A percentile compares a stretch with the other conserved stretches of the same genome.
Evolutionary conservation across 306 rosid species (phyloP).

Genomic region (Trichosanthes truncata): DNA sequence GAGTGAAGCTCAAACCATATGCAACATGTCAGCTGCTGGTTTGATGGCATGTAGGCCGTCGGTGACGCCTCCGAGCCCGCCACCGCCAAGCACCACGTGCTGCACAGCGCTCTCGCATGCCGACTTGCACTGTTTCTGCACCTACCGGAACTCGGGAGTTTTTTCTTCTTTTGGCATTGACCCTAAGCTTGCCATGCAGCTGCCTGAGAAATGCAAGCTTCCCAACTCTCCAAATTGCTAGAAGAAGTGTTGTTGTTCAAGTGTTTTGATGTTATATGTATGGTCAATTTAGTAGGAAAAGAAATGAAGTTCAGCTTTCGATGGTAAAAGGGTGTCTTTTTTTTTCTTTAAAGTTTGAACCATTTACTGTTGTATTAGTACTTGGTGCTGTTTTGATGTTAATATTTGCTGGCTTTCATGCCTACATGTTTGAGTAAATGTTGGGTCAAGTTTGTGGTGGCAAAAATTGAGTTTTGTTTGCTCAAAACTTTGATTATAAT

Average conservation of each 20-base stretch:
- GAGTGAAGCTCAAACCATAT: constrained; percentile 24
- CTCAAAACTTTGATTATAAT: neutral
- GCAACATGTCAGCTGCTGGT: constrained; percentile 29
- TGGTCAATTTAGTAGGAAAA: neutral
- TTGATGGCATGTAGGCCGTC: constrained; percentile 39
- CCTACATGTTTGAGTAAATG: neutral
- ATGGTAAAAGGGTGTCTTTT: neutral
- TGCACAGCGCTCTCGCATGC: constrained; percentile 32
- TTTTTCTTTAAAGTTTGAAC: neutral
- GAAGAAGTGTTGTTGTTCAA: neutral
- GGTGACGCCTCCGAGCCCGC: constrained; percentile 40
- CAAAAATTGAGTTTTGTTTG: neutral
- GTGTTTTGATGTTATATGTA: neutral
- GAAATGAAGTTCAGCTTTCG: neutral
- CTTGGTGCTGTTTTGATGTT: neutral
- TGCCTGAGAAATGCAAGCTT: constrained; percentile 45
- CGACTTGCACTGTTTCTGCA: constrained; percentile 40
- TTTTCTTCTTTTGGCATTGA: constrained; percentile 55
- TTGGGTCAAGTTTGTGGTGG: neutral
- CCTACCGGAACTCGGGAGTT: constrained; percentile 33
- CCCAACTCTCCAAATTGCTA: constrained; percentile 37
- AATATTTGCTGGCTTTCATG: neutral
- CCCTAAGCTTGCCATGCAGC: constrained; percentile 43
- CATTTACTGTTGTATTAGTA: neutral
- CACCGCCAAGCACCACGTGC: constrained; percentile 21